These are phyloP conservation scores for Tetracladium maxilliforme DNA, from an alignment of 2,329 filamentous ascomycete species.

Conservation along the genomic window DNA sequence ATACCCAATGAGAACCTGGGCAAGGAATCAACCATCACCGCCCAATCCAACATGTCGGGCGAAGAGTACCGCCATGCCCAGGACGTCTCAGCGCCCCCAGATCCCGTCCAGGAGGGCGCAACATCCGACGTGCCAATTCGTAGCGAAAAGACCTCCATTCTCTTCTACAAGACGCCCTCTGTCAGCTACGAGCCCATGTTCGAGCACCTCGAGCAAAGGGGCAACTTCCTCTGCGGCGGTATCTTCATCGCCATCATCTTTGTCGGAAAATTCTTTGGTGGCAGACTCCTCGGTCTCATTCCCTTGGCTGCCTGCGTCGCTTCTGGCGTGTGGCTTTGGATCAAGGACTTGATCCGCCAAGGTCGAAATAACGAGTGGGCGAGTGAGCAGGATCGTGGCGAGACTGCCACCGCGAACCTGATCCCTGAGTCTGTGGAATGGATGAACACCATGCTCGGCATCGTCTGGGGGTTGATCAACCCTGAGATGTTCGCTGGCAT, in stretches of 20 bases:
- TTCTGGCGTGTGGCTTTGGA: constrained; percentile 77
- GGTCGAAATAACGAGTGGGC: constrained; percentile 79
- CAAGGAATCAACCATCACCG: constrained; percentile 53
- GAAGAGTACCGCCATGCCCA: constrained; percentile 74
- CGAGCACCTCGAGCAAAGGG: constrained; percentile 56
- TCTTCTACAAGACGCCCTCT: constrained; percentile 88
- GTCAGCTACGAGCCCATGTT: constrained; percentile 88
- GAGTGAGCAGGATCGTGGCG: constrained; percentile 70
- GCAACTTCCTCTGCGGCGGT: constrained; percentile 52
- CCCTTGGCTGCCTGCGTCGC: constrained; percentile 57
- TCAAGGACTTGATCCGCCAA: constrained; percentile 71
- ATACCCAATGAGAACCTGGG: constrained; percentile 83
- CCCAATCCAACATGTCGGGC: constrained; percentile 54
- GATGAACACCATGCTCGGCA: constrained; percentile 79
- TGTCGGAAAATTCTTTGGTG: constrained; percentile 67
- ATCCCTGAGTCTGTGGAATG: constrained; percentile 90
- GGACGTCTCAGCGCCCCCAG: constrained; percentile 81
- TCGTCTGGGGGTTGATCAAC: constrained; percentile 85
- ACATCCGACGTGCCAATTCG: constrained; percentile 93
- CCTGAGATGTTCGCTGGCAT: constrained; percentile 88
- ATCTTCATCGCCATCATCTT: constrained; percentile 64
- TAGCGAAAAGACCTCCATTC: constrained; percentile 89
- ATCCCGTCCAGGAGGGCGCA: constrained; percentile 64
- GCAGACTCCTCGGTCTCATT: constrained; percentile 59
- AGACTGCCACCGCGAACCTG: constrained; percentile 74